Conservation (phyloP, 805 yeast genomes). For the Pichia deserticola region DNA sequence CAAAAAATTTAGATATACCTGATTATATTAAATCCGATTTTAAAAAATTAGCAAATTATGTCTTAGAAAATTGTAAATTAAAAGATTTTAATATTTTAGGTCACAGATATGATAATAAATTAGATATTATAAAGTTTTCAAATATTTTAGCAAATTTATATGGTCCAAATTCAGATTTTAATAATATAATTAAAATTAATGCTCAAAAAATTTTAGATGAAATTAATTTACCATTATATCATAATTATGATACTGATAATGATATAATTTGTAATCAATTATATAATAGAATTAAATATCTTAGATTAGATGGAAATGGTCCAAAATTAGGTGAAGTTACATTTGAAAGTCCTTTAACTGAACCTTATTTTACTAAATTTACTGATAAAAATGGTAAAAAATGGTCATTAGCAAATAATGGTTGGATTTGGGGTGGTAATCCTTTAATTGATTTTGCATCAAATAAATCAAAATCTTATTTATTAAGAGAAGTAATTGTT, state of each 20-base stretch:
- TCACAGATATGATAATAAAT: conserved; percentile 42
- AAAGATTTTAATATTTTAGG: conserved; percentile 37
- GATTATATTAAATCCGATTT: conserved; percentile 34
- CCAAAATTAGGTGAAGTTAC: conserved; percentile 69
- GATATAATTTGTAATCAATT: conserved; percentile 60
- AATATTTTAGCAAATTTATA: conserved; percentile 38
- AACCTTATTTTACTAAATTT: conserved; percentile 82
- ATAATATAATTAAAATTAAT: conserved; percentile 23
- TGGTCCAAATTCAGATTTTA: conserved; percentile 20
- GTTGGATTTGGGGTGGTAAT: conserved; percentile 98
- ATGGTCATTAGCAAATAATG: conserved; percentile 84
- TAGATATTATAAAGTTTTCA: conserved; percentile 46
- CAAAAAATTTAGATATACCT: conserved; percentile 35
- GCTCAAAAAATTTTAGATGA: conserved; percentile 61
- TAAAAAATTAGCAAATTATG: conserved; percentile 44
- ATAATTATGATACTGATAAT: conserved; percentile 67
- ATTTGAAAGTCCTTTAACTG: conserved; percentile 56
- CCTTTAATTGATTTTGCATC: conserved; percentile 94
- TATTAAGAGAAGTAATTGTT: conserved; percentile 86
- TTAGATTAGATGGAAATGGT: conserved; percentile 74
- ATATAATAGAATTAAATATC: conserved; percentile 65
- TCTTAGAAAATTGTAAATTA: conserved; percentile 33
- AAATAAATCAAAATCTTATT: conserved; percentile 63
- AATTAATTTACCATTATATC: conserved; percentile 66
- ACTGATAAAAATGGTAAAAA: conserved; percentile 43